A percentile compares a stretch with the other conserved stretches of the same genome.
These are phyloP conservation scores for Calycina marina DNA, from an alignment of 2,329 filamentous ascomycete species.

Conservation along the genomic window DNA sequence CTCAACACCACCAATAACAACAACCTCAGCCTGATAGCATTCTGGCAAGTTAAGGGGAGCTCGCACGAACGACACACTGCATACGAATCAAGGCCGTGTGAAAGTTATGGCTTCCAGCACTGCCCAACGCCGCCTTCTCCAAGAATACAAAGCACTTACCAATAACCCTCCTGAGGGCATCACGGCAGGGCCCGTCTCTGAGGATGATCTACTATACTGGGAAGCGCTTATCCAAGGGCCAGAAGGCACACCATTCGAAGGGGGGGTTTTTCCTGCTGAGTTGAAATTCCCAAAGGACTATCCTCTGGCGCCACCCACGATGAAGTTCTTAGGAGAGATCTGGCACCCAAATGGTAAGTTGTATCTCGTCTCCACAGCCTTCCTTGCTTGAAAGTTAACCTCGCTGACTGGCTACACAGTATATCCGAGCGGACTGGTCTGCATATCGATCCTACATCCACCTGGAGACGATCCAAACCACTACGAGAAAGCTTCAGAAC, in stretches of 20 bases:
- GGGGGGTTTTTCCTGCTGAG: constrained; percentile 88
- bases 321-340: constrained; percentile 88
- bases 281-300: constrained; percentile 94
- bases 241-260: constrained; percentile 90
- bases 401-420: constrained; percentile 37
- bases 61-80: no score
- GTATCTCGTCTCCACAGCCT: background rate
- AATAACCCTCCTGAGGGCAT: constrained; percentile 96
- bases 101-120: constrained; percentile 41
- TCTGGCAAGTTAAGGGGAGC: no score
- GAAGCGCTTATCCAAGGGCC: constrained; percentile 93
- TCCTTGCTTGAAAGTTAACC: background rate
- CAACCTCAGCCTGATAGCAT: no score
- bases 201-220: constrained; percentile 94
- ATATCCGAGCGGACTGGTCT: constrained; percentile 82
- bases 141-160: constrained; percentile 89
- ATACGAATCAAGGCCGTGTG: no score
- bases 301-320: constrained; percentile 85
- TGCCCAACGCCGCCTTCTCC: constrained; percentile 70
- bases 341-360: constrained; percentile 87
- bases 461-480: constrained; percentile 96
- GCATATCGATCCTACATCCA: constrained; percentile 95
- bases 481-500: constrained; percentile 90
- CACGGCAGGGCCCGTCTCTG: constrained; percentile 79
- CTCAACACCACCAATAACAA: no score